Evolutionary conservation across 352 stramenopile species (phyloP).

Genomic region (Phytophthora crassamura): DNA sequence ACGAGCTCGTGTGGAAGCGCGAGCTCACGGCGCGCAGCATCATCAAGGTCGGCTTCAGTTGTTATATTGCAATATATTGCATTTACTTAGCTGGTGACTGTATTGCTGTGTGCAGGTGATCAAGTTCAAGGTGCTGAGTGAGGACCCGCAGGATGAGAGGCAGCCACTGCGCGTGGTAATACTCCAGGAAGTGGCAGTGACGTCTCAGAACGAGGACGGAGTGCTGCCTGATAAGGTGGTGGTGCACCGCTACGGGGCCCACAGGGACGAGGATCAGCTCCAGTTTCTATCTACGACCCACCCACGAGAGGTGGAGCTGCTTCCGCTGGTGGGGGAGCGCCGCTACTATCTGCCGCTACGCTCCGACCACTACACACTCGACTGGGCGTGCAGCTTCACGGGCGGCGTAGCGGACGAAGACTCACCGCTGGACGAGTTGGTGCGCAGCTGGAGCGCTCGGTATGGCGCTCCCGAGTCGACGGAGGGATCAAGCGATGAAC

Average conservation of each 20-base stretch:
- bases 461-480: background rate
- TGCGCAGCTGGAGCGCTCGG: conserved; percentile 19
- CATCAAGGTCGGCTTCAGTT: conserved; percentile 34
- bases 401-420: conserved; percentile 30
- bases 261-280: conserved; percentile 22
- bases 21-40: conserved; percentile 39
- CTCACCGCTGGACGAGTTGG: conserved; percentile 40
- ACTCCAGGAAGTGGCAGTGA: conserved; percentile 22
- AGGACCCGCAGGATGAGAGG: conserved; percentile 14
- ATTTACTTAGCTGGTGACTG: background rate
- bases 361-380: conserved; percentile 59
- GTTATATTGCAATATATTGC: background rate
- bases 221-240: conserved; percentile 28
- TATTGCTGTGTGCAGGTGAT: conserved; percentile 26
- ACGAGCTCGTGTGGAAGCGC: conserved; percentile 52
- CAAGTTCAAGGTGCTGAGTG: conserved; percentile 38
- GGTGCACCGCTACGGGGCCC: background rate
- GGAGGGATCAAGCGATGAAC: background rate
- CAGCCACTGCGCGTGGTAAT: conserved; percentile 25
- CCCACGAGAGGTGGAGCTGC: conserved; percentile 48
- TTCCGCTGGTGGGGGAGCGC: conserved; percentile 55
- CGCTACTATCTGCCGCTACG: conserved; percentile 63
- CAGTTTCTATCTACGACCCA: conserved; percentile 46
- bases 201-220: conserved; percentile 1
- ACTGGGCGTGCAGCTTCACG: conserved; percentile 50